A percentile compares a stretch with the other conserved stretches of the same genome.
phyloP scores from a whole-genome alignment of 2,329 filamentous ascomycete species.

The Aspergillus arachidicola region DNA sequence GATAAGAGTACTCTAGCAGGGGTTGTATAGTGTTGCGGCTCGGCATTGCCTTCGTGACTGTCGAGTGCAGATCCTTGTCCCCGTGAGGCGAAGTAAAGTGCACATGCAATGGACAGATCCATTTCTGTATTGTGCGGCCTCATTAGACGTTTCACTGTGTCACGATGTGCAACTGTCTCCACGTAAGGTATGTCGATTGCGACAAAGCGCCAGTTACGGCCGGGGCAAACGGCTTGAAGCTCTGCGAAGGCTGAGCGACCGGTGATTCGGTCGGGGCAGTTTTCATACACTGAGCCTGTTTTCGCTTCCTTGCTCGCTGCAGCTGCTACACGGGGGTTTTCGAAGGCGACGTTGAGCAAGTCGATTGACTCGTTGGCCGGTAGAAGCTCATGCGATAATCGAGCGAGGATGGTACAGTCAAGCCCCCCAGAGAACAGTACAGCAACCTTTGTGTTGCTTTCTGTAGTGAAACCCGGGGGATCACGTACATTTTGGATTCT shows the following conservation, averaged over 20 bases:
- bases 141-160: constrained; percentile 74
- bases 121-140: constrained; percentile 96
- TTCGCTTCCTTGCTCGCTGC: constrained; percentile 48
- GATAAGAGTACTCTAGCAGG: constrained; percentile 83
- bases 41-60: constrained; percentile 29
- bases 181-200: constrained; percentile 76
- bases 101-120: constrained; percentile 92
- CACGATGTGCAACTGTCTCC: constrained; percentile 70
- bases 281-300: constrained; percentile 63
- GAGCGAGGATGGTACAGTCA: constrained; percentile 86
- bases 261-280: constrained; percentile 87
- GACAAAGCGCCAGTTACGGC: constrained; percentile 79
- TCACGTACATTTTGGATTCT: constrained; percentile 68
- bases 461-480: constrained; percentile 45
- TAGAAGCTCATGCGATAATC: constrained; percentile 76
- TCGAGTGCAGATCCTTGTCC: constrained; percentile 59
- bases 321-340: constrained; percentile 75
- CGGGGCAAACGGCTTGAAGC: constrained; percentile 68
- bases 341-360: constrained; percentile 92
- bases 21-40: constrained; percentile 59
- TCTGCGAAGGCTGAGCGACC: constrained; percentile 80
- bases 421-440: constrained; percentile 92
- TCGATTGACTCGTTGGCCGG: constrained; percentile 72
- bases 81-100: constrained; percentile 91
- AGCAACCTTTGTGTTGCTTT: constrained; percentile 57